Conservation (phyloP, 257 asterid genomes). For the Solanum piurae region DNA sequence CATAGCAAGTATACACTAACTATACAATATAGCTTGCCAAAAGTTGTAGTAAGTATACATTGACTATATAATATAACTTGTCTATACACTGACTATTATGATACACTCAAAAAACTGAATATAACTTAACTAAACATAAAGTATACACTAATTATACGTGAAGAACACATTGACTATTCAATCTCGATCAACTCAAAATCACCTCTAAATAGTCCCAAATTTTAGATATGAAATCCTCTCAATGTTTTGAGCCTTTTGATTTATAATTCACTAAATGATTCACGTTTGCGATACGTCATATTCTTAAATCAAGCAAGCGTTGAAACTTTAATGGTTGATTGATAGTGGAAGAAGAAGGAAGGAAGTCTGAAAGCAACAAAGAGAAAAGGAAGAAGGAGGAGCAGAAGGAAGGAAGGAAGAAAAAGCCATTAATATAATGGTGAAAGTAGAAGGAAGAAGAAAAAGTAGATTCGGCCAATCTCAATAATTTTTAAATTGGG, state of each 20-base stretch:
- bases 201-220: too few species aligned
- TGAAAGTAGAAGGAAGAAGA: neutral
- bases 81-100: too few species aligned
- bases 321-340: neutral
- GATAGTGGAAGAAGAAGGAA: neutral
- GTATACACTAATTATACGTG: too few species aligned
- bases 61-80: neutral
- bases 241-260: neutral
- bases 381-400: neutral
- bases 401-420: too few species aligned
- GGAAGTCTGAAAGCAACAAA: neutral
- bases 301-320: neutral
- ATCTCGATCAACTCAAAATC: neutral
- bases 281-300: too few species aligned
- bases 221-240: too few species aligned
- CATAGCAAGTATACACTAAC: neutral
- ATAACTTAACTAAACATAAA: too few species aligned
- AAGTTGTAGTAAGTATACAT: neutral
- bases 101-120: too few species aligned
- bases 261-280: too few species aligned
- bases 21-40: too few species aligned
- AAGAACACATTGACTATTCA: neutral
- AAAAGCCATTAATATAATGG: too few species aligned
- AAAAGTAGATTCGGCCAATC: neutral
- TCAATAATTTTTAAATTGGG: neutral